Base-by-base conservation (phyloP, 2,329 filamentous ascomycete genomes). In the Cercospora citrullina region DNA sequence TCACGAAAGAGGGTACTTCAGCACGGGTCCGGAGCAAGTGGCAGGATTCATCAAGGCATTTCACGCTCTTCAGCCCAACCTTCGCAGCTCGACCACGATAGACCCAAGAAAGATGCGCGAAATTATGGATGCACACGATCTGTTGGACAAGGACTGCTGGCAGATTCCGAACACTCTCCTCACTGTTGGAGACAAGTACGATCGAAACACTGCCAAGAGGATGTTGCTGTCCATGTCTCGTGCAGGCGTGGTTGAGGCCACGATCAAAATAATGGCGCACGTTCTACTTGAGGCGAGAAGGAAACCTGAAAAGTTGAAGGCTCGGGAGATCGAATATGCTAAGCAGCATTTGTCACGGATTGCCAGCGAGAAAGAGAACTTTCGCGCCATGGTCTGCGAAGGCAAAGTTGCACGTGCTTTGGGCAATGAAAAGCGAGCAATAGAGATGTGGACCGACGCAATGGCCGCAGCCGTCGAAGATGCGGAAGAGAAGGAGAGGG, bases 361-460 rank as follows among this genome's bases (percentile, higher is more conserved):
- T 48, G 76, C 71, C 12, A 63, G 67, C 16, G 60, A 71, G n/a
- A 71, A 70, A 7, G 39, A 53, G 12, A 70, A 72, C 42, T 74
- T 66, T 30, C 70, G 71, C 28, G 74, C 75, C 5, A 74, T 74
- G 73, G 75, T 77, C 16, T 66, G 76, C 48, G 74, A 77, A 51
- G 76, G 76, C 26, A 77, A 73, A 60, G 69, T 77, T 12, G 72
- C 73, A 6, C 60, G 67, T 9, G 66, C 63, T 18, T 57, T 74
- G 31, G 73, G 72, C 23, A 67, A 77, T 23, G 69, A 72, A 28
- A 68, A 72, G 16, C 68, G 71, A 16, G 76, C 76, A 21, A 72
- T 77, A 23, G 39, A 69, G 48, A 60, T 74, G 67, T 76, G 73
- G 73, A 73, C 72, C 30, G 64, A 66, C 21, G 75, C 74, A 9